A percentile compares a stretch with the other conserved stretches of the same genome.
These are phyloP conservation scores for Polytolypa hystricis DNA, from an alignment of 2,329 filamentous ascomycete species.

Conservation along the genomic window DNA sequence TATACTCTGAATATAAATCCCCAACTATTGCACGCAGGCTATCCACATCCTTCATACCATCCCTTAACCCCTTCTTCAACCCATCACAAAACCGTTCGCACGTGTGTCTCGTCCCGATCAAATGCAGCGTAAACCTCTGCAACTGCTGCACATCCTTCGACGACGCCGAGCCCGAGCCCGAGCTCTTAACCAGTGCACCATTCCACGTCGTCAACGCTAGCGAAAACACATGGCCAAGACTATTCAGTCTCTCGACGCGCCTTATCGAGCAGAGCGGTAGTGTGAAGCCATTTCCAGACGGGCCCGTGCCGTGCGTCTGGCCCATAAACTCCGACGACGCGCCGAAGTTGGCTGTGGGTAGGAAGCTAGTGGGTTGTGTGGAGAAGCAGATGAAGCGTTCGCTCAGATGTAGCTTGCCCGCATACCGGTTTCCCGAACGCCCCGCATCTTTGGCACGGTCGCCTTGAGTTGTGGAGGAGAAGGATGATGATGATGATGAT, in stretches of 20 bases:
- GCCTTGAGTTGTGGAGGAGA: conserved; percentile 42
- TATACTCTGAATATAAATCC: conserved; percentile 86
- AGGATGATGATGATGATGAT: no score
- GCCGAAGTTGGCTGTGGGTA: conserved; percentile 64
- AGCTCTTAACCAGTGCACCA: conserved; percentile 46
- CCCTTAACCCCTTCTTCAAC: conserved; percentile 77
- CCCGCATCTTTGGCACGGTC: conserved; percentile 48
- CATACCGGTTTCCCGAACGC: conserved; percentile 69
- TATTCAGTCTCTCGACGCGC: conserved; percentile 84
- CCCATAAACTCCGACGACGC: conserved; percentile 79
- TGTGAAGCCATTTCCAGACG: conserved; percentile 90
- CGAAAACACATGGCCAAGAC: conserved; percentile 83
- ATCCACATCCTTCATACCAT: conserved; percentile 77
- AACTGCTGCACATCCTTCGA: conserved; percentile 34
- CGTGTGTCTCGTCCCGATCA: conserved; percentile 75
- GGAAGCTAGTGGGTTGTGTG: conserved; percentile 79
- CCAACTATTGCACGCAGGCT: conserved; percentile 68
- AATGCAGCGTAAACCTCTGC: conserved; percentile 83
- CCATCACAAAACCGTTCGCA: conserved; percentile 96
- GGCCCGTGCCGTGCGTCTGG: conserved; percentile 83
- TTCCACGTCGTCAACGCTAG: conserved; percentile 96
- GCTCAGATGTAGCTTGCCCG: conserved; percentile 83
- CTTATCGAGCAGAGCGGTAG: conserved; percentile 85
- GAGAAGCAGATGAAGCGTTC: conserved; percentile 96
- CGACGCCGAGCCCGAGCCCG: no score